Percentiles rank a stretch among this genome's conserved stretches.
These are phyloP conservation scores for Papilionanthe hybrid DNA, from an alignment of 116 monocot species.

Conservation along the genomic window DNA sequence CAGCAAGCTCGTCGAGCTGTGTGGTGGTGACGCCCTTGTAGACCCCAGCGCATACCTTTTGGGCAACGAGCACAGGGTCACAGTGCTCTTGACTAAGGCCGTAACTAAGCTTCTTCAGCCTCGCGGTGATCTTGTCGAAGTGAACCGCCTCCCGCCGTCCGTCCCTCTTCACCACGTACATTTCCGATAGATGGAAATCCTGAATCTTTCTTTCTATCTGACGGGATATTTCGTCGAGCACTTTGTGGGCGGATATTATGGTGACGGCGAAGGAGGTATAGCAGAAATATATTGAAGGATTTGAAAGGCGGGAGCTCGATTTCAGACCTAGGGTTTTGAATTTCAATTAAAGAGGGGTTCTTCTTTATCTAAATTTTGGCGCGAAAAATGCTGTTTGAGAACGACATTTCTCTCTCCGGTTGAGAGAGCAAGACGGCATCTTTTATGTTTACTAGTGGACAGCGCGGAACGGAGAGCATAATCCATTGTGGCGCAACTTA, in stretches of 20 bases:
- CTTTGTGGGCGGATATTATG: not conserved
- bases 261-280: not conserved
- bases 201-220: not conserved
- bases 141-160: slow-evolving; percentile 81
- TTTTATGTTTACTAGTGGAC: not conserved
- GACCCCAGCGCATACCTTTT: slow-evolving; percentile 96
- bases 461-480: not conserved
- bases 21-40: slow-evolving; percentile 94
- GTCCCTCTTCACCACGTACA: slow-evolving; percentile 98
- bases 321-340: slow-evolving; percentile 1
- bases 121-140: slow-evolving; percentile 97
- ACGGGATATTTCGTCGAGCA: slow-evolving; percentile 30
- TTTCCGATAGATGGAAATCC: slow-evolving; percentile 28
- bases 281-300: not conserved
- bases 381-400: not conserved
- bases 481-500: too few relatives aligned
- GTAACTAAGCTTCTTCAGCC: slow-evolving; percentile 96
- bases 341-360: not conserved
- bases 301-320: not conserved
- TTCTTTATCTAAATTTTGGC: not conserved
- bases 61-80: slow-evolving; percentile 83
- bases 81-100: slow-evolving; percentile 94
- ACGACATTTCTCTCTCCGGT: not conserved
- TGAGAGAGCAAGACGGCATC: not conserved
- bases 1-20: slow-evolving; percentile 95